Evolutionary conservation across 108 stramenopile species (phyloP), one percentile per base, ranked within the genome.

Genomic region (Parmales sp.): DNA sequence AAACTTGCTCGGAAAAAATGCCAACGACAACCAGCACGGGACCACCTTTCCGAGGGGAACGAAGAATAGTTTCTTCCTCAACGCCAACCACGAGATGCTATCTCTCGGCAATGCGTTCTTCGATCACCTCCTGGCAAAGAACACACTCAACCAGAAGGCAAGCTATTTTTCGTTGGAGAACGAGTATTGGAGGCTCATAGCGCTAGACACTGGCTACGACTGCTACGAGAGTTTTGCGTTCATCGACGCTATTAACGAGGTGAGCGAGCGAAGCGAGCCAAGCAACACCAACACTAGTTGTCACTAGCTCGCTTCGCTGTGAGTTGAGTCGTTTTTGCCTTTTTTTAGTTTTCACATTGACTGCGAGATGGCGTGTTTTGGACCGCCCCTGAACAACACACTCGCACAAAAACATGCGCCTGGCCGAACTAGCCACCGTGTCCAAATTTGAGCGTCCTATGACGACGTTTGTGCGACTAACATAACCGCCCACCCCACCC

Each of bases 81-180:
- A 60, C 54, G 54, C 54, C n/a, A 60, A 60, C 54, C 54, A 60
- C 31, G 54, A 60, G 31, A 60, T 60, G 54, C 54, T 60, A 2
- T 34, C 31, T 34, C 20, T 60, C 3, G 54, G 54, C 7, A 60
- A 60, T 16, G 54, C 31, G 5, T 60, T 34, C 0, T 60, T 19
- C 31, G 54, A 60, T 34, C 29, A 28, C 31, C 28, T 60, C 28
- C 54, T 60, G 2, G 31, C 54, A 3, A 4, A n/a, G n/a, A n/a
- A n/a, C n/a, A n/a, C 54, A 3, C 31, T 28, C 26, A 13, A 11
- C 28, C 54, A 60, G 54, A 31, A 11, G n/a, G 54, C 54, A 6
- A 60, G 54, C 20, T 60, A 19, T 34, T 60, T 60, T 20, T 3
- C 26, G 16, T 34, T 60, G 16, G 13, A 11, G 28, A 60, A 60